Percentiles rank a stretch among this genome's conserved stretches.
Conservation (phyloP, 2,329 filamentous ascomycete species). For the Colletotrichum caudatum region DNA sequence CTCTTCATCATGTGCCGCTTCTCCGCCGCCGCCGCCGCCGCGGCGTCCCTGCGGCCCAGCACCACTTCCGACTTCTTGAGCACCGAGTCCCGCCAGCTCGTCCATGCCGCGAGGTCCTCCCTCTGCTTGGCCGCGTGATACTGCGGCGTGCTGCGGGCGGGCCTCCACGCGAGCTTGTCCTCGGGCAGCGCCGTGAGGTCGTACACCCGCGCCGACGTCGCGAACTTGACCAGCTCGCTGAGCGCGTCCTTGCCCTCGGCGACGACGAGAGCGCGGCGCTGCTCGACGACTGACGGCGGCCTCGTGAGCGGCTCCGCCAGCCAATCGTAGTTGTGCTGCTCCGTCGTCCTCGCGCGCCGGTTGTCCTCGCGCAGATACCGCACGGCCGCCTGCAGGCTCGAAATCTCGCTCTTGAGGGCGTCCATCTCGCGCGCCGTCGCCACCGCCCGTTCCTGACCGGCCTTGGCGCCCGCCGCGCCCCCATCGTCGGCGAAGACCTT, state of each 20-base stretch:
- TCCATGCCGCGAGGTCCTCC: constrained; percentile 75
- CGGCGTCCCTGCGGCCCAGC: constrained; percentile 41
- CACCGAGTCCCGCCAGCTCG: constrained; percentile 67
- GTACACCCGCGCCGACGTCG: constrained; percentile 66
- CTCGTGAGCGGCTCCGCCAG: constrained; percentile 70
- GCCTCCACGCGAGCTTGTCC: constrained; percentile 75
- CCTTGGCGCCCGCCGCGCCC: constrained; percentile 63
- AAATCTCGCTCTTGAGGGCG: constrained; percentile 75
- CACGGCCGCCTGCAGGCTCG: constrained; percentile 72
- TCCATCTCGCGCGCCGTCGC: constrained; percentile 81
- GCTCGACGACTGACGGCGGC: constrained; percentile 58
- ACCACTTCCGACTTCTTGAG: constrained; percentile 64
- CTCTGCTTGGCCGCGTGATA: constrained; percentile 74
- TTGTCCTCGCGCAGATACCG: constrained; percentile 77
- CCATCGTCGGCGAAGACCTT: constrained; percentile 65
- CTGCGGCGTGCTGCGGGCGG: constrained; percentile 71
- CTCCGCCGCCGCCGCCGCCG: constrained; percentile 44
- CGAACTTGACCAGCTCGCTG: constrained; percentile 73
- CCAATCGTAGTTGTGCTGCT: constrained; percentile 71
- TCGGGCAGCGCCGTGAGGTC: constrained; percentile 68
- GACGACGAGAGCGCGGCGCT: constrained; percentile 64
- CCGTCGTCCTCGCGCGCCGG: constrained; percentile 68
- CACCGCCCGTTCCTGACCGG: constrained; percentile 74
- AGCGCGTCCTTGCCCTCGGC: constrained; percentile 74
- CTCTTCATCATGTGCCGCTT: constrained; percentile 49